phyloP scores from a whole-genome alignment of 768 basidiomycete genomes.

The Lactarius sp. region DNA sequence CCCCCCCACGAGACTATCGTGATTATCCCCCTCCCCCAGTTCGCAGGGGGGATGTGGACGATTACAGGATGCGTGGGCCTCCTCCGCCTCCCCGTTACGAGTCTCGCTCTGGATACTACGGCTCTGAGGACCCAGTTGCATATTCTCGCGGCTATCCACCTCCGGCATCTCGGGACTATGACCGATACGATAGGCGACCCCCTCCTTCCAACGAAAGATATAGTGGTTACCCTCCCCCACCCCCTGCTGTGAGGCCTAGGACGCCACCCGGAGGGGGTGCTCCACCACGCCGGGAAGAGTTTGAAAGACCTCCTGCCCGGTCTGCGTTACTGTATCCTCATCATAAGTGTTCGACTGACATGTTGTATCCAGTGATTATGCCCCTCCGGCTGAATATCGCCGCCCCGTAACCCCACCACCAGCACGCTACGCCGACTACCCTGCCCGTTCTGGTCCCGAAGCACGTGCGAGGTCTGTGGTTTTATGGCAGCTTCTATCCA shows the following conservation, averaged over 20 bases:
- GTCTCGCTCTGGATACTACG: conserved; percentile 42
- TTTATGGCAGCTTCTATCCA: not conserved
- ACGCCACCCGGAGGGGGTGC: conserved; percentile 22
- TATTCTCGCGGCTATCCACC: conserved; percentile 50
- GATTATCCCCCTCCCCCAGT: conserved; percentile 53
- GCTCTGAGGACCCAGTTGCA: conserved; percentile 43
- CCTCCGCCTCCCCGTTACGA: conserved; percentile 53
- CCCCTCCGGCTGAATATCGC: conserved; percentile 25
- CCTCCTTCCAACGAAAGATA: conserved; percentile 42
- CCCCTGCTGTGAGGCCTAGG: conserved; percentile 38
- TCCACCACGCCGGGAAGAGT: conserved; percentile 34
- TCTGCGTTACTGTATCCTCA: not conserved
- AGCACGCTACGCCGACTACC: conserved; percentile 27
- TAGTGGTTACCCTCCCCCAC: conserved; percentile 35
- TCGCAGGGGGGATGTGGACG: conserved; percentile 61
- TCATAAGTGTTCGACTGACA: not conserved
- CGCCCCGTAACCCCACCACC: conserved; percentile 30
- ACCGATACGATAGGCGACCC: conserved; percentile 55
- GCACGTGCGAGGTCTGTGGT: conserved; percentile 23
- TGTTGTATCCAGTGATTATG: conserved; percentile 23
- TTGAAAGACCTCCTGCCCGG: conserved; percentile 25
- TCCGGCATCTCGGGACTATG: conserved; percentile 44
- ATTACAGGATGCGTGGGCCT: conserved; percentile 55
- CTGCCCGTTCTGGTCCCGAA: conserved; percentile 26
- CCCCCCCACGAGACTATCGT: conserved; percentile 61